Evolutionary conservation across 1,139 yeast genomes (phyloP).

Genomic region (Pneumocystis carinii): DNA sequence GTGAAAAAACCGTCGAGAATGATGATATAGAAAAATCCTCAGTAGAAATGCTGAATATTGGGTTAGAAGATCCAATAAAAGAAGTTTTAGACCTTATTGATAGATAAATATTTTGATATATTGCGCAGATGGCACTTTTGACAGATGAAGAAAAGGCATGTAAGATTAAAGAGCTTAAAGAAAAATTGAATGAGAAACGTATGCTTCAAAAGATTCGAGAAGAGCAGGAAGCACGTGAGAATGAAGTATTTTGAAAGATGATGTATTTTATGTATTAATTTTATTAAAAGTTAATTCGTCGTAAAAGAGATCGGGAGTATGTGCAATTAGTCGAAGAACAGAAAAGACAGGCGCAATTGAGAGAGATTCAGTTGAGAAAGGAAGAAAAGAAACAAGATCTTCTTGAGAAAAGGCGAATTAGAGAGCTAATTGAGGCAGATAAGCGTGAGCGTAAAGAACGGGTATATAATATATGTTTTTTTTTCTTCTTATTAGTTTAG

Average conservation of each 20-base stretch:
- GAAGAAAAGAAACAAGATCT: constrained; percentile 24
- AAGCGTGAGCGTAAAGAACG: constrained; percentile 21
- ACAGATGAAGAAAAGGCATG: constrained; percentile 23
- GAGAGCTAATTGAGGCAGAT: constrained; percentile 27
- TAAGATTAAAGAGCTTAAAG: constrained; percentile 21
- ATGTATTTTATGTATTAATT: background rate
- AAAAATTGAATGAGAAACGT: constrained; percentile 21
- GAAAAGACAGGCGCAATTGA: constrained; percentile 23
- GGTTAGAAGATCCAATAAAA: constrained; percentile 15
- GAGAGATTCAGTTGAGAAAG: constrained; percentile 24
- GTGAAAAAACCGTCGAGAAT: constrained; percentile 11
- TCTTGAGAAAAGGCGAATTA: constrained; percentile 24
- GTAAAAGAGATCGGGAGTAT: constrained; percentile 23
- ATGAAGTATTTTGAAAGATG: constrained; percentile 4
- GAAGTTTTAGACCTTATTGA: constrained; percentile 7
- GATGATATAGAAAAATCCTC: constrained; percentile 15
- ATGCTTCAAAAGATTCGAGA: constrained; percentile 7
- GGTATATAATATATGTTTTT: constrained; percentile 6
- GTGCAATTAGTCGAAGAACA: constrained; percentile 22
- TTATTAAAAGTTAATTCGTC: constrained; percentile 22
- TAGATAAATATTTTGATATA: background rate
- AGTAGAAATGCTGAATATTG: constrained; percentile 12
- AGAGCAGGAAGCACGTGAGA: constrained; percentile 5
- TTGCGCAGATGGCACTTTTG: constrained; percentile 11
- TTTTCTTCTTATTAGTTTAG: constrained; percentile 7